Evolutionary conservation across 2,329 filamentous ascomycete genomes (phyloP), one percentile per base, ranked within the genome.

Genomic region (Coniochaeta sp.): DNA sequence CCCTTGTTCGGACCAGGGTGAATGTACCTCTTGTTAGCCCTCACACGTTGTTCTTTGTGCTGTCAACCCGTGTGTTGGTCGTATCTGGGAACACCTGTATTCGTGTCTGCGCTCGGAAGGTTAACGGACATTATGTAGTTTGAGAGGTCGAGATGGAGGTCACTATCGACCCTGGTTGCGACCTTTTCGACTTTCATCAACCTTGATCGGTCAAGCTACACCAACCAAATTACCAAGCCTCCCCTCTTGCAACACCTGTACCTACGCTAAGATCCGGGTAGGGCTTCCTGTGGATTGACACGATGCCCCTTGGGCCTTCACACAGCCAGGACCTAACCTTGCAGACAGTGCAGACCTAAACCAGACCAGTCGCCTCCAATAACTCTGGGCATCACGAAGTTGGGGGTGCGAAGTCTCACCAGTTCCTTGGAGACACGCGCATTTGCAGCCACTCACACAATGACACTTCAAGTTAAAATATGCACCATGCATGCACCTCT

Each of bases 21-120:
- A 50, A 28, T n/a, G 22, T 26, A 50, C 3, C 44, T 28, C 44
- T 3, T 26, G 44, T 50, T 22, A 26, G 16, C 22, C 12, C 44
- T 7, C 22, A 62, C 65, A 64, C 62, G 63, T 59, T 65, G 62
- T 59, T 64, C 63, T 58, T 65, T 58, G 55, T 38, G 54, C 44
- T 50, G 44, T 50, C 22, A 50, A 50, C 6, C 2, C 16, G 19
- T 4, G 12, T 28, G 16, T 16, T 8, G 28, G 28, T 34, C 14
- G 12, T 50, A 28, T 16, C 44, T 52, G 47, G 30, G 7, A 30
- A 47, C 12, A 47, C 42, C 47, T 52, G 42, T 24, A 24, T 47
- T 9, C 9, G 42, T 47, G 42, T 16, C 19, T 30, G 24, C 47
- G 6, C 17, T 40, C n/a, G 17, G n/a, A n/a, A 17, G 17, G 32